phyloP scores from a whole-genome alignment of 2,329 filamentous ascomycete species.

The Fusarium tanahbumbuense region DNA sequence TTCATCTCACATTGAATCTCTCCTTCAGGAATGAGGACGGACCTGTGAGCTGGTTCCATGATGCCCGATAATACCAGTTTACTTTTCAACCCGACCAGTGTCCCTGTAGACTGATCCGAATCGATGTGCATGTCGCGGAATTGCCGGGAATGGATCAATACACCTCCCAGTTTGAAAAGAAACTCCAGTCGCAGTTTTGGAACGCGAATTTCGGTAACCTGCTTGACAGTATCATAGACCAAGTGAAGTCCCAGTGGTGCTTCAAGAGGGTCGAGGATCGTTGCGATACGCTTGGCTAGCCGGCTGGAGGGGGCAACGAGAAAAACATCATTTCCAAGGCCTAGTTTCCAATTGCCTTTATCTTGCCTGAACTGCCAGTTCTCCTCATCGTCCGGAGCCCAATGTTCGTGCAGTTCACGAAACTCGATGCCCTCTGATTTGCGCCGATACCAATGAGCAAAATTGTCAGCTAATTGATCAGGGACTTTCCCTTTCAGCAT shows the following conservation, averaged over 20 bases:
- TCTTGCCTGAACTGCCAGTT: conserved; percentile 39
- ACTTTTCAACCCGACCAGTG: conserved; percentile 25
- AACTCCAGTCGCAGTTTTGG: conserved; percentile 44
- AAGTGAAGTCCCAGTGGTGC: conserved; percentile 15
- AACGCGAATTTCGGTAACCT: background rate
- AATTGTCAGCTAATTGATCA: conserved; percentile 52
- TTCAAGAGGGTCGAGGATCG: conserved; percentile 15
- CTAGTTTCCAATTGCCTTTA: conserved; percentile 37
- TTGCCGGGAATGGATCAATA: conserved; percentile 17
- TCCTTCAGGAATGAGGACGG: conserved; percentile 56
- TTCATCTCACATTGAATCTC: background rate
- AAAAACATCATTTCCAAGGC: background rate
- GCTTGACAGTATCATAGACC: background rate
- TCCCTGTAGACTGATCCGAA: conserved; percentile 25
- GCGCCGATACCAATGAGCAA: conserved; percentile 61
- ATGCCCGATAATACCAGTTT: conserved; percentile 57
- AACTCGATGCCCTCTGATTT: conserved; percentile 49
- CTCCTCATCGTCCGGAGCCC: conserved; percentile 25
- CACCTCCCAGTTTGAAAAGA: background rate
- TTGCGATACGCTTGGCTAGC: background rate
- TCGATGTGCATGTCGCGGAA: conserved; percentile 35
- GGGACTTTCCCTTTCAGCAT: conserved; percentile 51
- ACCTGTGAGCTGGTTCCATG: conserved; percentile 43
- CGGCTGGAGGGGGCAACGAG: conserved; percentile 1
- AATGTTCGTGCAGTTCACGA: conserved; percentile 42